Evolutionary conservation across 1,139 yeast genomes (phyloP).

Genomic region (Taphrina sp.): DNA sequence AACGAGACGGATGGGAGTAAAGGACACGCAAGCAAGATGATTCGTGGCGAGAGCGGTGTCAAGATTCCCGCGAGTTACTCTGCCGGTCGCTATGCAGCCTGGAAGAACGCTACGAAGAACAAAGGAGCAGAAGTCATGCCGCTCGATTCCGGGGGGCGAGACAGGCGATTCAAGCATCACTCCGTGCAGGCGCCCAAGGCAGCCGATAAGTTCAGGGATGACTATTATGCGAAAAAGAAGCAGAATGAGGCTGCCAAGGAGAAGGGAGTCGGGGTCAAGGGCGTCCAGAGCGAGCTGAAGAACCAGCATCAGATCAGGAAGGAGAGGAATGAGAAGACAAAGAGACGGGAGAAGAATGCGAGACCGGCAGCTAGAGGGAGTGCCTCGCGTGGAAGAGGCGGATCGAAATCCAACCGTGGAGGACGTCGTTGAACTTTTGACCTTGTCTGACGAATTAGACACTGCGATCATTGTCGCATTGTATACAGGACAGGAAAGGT

Average conservation of each 20-base stretch:
- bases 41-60: conserved; percentile 93
- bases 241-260: conserved; percentile 79
- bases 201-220: conserved; percentile 87
- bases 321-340: conserved; percentile 65
- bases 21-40: conserved; percentile 54
- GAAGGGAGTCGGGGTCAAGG: conserved; percentile 53
- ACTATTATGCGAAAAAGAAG: conserved; percentile 77
- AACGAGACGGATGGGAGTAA: conserved; percentile 36
- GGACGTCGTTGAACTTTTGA: conserved; percentile 1
- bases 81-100: conserved; percentile 62
- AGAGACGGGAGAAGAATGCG: conserved; percentile 79
- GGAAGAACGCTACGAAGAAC: conserved; percentile 53
- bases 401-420: conserved; percentile 8
- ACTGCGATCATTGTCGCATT: too few relatives aligned
- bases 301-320: conserved; percentile 76
- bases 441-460: too few relatives aligned
- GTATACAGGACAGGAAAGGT: neutral
- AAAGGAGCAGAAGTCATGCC: conserved; percentile 38
- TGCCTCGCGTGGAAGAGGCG: conserved; percentile 2
- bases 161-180: conserved; percentile 52
- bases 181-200: conserved; percentile 75
- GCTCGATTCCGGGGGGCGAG: conserved; percentile 42
- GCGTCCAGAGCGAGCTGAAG: conserved; percentile 58
- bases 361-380: conserved; percentile 54
- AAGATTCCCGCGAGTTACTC: conserved; percentile 87